Evolutionary conservation across 257 asterid species (phyloP), one percentile per base, ranked within the genome.

Genomic region (Cordia subcordata): DNA sequence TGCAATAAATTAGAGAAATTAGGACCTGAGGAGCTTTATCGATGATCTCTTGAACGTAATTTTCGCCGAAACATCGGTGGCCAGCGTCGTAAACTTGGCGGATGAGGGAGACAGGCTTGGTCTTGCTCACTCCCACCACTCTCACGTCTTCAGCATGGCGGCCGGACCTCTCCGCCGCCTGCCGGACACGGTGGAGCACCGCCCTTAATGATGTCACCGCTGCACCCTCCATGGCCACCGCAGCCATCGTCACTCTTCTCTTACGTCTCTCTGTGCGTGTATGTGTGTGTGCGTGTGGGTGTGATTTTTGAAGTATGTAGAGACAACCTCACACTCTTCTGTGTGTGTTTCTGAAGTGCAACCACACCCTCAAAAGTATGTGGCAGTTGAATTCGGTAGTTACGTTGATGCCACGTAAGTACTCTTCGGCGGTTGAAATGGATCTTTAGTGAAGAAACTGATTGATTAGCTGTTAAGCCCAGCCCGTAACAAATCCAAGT

Each of bases 21-120:
- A n/a, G n/a, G 66, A 84, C 95, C 95, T 82, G 88, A 23, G 96
- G 94, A 62, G 91, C 95, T 70, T 89, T 89, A 2, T 89, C 95
- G 60, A 84, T 71, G 52, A 89, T 68, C 70, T 89, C 97, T 67
- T 84, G 94, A 21, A 75, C 97, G 65, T 89, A 89, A 52, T 86
- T 89, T 65, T 89, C 95, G 35, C 97, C 97, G 27, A 89, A 86
- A 64, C 88, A 75, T 11, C 94, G 72, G 58, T 89, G 94, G 23
- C 97, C 97, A 16, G 87, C 73, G 59, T 75, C 88, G 69, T 89
- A 86, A 14, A 86, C 78, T 50, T 86, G 82, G 12, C 66, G 73
- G 56, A 86, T 82, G 38, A 84, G 87, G 61, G 95, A 74, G 8
- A 74, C 32, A 1, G 95, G 94, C 63, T 89, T 89, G 22, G 95